Evolutionary conservation across 768 basidiomycete species (phyloP).

Genomic region (Mrakia frigida): DNA sequence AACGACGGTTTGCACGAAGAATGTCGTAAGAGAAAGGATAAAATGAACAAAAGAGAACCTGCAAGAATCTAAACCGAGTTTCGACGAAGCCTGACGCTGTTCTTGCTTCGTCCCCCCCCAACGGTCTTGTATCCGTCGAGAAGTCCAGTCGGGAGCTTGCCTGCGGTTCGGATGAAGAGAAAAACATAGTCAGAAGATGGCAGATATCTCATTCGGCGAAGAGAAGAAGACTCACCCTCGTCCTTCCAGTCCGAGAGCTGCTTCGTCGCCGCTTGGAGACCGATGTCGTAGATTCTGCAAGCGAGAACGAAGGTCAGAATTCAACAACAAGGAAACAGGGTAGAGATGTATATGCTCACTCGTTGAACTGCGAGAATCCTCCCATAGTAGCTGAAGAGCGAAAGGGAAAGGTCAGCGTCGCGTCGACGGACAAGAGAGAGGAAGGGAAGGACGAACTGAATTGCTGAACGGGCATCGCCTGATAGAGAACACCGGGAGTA

Average conservation of each 20-base stretch:
- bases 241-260: constrained; percentile 72
- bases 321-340: too few species aligned
- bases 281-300: constrained; percentile 61
- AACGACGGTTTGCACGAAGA: too few species aligned
- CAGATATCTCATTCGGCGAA: too few species aligned
- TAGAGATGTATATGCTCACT: constrained; percentile 41
- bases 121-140: constrained; percentile 8
- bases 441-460: constrained; percentile 82
- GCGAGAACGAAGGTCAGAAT: neutral
- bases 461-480: constrained; percentile 91
- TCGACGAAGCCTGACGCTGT: constrained; percentile 20
- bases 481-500: constrained; percentile 79
- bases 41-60: too few species aligned
- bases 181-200: too few species aligned
- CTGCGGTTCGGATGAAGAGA: constrained; percentile 38
- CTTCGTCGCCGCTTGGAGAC: constrained; percentile 66
- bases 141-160: constrained; percentile 44
- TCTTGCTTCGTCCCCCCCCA: constrained; percentile 19
- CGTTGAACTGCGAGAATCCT: constrained; percentile 53
- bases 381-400: constrained; percentile 25
- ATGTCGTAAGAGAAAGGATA: too few species aligned
- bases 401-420: neutral
- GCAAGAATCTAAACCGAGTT: constrained; percentile 18
- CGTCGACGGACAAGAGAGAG: constrained; percentile 56
- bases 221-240: constrained; percentile 45